phyloP scores from a whole-genome alignment of 1,284 basidiomycete species.

The Pseudozyma flocculosa region DNA sequence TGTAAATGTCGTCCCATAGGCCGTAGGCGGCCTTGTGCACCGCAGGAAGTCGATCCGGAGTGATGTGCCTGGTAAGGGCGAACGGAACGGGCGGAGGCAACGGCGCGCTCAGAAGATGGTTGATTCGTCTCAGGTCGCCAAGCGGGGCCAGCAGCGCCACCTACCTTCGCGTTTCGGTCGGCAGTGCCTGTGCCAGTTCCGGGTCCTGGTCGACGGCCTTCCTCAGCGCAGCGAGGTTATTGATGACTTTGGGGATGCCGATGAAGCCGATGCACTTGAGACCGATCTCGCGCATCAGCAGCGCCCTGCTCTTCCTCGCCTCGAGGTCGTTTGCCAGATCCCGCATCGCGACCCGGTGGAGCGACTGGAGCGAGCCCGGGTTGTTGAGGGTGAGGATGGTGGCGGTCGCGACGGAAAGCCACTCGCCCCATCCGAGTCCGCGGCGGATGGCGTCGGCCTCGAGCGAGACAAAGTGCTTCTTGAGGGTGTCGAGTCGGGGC shows the following conservation, averaged over 20 bases:
- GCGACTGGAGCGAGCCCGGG: constrained; percentile 72
- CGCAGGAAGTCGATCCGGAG: constrained; percentile 15
- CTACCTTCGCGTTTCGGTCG: constrained; percentile 45
- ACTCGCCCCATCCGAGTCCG: constrained; percentile 70
- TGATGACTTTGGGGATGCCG: constrained; percentile 73
- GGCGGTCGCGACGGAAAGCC: constrained; percentile 83
- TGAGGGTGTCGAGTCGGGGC: constrained; percentile 68
- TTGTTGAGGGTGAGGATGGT: constrained; percentile 79
- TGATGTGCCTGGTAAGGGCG: constrained; percentile 34
- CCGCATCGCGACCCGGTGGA: constrained; percentile 73
- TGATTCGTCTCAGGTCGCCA: no score
- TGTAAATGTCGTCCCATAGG: constrained; percentile 84
- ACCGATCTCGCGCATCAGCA: constrained; percentile 88
- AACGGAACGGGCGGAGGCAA: background rate
- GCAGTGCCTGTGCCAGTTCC: constrained; percentile 41
- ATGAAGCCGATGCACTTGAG: constrained; percentile 91
- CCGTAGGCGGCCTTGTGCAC: constrained; percentile 43
- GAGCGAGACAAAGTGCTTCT: constrained; percentile 62
- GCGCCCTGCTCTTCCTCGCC: constrained; percentile 66
- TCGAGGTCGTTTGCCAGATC: constrained; percentile 61
- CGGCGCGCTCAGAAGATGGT: background rate
- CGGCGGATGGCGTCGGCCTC: constrained; percentile 67
- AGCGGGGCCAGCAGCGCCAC: constrained; percentile 3
- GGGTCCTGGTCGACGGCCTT: constrained; percentile 47
- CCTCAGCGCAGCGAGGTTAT: constrained; percentile 55